These are phyloP conservation scores for Phylloboletellus chloephorus DNA, from an alignment of 1,284 basidiomycete genomes.

Conservation along the genomic window DNA sequence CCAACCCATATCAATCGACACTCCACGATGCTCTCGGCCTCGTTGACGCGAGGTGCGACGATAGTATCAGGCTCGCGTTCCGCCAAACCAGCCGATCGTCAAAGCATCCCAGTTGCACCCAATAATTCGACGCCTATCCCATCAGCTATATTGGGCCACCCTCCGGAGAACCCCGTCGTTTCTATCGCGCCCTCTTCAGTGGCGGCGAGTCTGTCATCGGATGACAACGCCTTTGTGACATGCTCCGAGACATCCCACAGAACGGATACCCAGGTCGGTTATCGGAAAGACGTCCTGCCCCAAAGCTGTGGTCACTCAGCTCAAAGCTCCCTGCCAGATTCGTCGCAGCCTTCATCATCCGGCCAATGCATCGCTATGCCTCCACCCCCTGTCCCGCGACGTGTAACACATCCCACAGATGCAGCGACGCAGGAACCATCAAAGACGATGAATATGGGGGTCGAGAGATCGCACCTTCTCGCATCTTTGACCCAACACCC, in stretches of 20 bases:
- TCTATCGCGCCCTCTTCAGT: conserved; percentile 10
- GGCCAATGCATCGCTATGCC: conserved; percentile 24
- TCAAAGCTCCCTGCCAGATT: conserved; percentile 28
- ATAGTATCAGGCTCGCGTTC: conserved; percentile 1
- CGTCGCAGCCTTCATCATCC: conserved; percentile 31
- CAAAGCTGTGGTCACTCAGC: conserved; percentile 5
- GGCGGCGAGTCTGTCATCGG: conserved; percentile 20
- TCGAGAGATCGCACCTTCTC: conserved; percentile 27
- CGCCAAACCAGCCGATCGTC: conserved; percentile 4
- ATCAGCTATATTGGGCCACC: background rate
- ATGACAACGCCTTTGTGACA: conserved; percentile 28
- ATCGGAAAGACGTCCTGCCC: background rate
- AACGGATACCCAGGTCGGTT: conserved; percentile 3
- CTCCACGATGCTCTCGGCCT: conserved; percentile 17
- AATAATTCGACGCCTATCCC: conserved; percentile 1
- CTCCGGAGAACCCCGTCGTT: conserved; percentile 2
- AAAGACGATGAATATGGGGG: conserved; percentile 1
- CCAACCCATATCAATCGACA: conserved; percentile 18
- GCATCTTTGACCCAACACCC: conserved; percentile 38
- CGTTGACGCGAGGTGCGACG: conserved; percentile 20
- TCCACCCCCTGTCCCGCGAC: conserved; percentile 23
- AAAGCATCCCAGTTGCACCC: conserved; percentile 4
- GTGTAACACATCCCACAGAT: conserved; percentile 7
- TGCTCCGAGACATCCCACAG: conserved; percentile 26
- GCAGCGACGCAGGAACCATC: conserved; percentile 4